phyloP scores from a whole-genome alignment of 2,329 filamentous ascomycete species.

The Colletotrichum limetticola region DNA sequence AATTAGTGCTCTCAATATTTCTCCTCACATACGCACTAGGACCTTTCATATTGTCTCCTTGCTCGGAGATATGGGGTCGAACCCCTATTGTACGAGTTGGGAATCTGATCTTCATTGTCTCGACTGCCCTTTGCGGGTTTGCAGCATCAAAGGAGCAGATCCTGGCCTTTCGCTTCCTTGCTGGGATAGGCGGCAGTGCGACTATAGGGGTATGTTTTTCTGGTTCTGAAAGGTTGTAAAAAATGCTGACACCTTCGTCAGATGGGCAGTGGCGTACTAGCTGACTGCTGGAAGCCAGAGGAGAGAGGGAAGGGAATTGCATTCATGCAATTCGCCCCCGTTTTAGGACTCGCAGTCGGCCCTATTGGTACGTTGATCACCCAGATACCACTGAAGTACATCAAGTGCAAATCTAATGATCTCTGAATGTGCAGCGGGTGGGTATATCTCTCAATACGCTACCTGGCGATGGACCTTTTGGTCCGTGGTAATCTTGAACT shows the following conservation, averaged over 20 bases:
- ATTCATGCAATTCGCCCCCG: constrained; percentile 50
- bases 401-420: constrained; percentile 45
- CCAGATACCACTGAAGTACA: background rate
- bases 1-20: constrained; percentile 59
- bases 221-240: background rate
- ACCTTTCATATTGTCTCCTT: constrained; percentile 53
- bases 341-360: constrained; percentile 52
- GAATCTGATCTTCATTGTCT: constrained; percentile 46
- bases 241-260: constrained; percentile 52
- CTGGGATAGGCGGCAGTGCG: constrained; percentile 65
- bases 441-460: constrained; percentile 48
- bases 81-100: constrained; percentile 49
- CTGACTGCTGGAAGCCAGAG: constrained; percentile 58
- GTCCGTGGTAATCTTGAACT: constrained; percentile 54
- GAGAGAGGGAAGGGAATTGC: constrained; percentile 54
- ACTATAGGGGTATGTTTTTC: constrained; percentile 56
- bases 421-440: constrained; percentile 46
- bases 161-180: constrained; percentile 57
- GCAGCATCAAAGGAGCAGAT: constrained; percentile 51
- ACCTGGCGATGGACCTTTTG: constrained; percentile 60
- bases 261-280: constrained; percentile 57
- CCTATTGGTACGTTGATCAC: constrained; percentile 53
- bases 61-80: constrained; percentile 54
- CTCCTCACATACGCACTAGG: constrained; percentile 58
- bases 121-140: constrained; percentile 56